Evolutionary conservation across 805 yeast genomes (phyloP).

Genomic region (Hanseniaspora thailandica): DNA sequence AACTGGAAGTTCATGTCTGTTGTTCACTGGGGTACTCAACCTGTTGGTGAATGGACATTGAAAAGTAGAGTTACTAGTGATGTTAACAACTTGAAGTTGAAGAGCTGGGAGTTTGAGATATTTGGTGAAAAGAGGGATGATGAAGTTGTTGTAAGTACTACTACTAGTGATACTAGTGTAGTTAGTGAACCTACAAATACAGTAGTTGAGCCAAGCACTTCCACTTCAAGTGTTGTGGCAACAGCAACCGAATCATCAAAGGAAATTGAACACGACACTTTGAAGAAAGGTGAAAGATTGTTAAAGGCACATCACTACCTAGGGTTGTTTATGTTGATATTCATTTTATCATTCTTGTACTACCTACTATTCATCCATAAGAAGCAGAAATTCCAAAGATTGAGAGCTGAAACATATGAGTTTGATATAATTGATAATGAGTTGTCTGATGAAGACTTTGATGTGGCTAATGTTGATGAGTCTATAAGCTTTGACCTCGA

Average conservation of each 20-base stretch:
- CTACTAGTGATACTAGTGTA: not conserved
- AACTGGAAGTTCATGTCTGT: conserved; percentile 93
- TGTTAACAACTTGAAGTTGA: conserved; percentile 34
- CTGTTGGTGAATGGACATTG: conserved; percentile 72
- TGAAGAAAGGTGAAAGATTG: conserved; percentile 2
- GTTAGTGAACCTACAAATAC: not conserved
- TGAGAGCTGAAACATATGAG: conserved; percentile 61
- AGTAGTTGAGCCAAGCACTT: too few species aligned
- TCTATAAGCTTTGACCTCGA: not conserved
- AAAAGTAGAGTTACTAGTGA: conserved; percentile 42
- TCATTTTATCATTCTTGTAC: conserved; percentile 35
- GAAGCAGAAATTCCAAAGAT: conserved; percentile 38
- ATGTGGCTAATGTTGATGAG: not conserved
- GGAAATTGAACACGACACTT: conserved; percentile 3
- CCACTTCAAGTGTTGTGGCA: not conserved
- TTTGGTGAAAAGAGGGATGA: conserved; percentile 57
- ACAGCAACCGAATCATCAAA: not conserved
- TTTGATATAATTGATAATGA: conserved; percentile 68
- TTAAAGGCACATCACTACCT: conserved; percentile 9
- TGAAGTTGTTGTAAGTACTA: not conserved
- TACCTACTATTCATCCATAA: conserved; percentile 35
- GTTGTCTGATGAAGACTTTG: conserved; percentile 22
- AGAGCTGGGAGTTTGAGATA: conserved; percentile 63
- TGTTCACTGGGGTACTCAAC: conserved; percentile 98
- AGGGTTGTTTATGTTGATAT: not conserved